These are phyloP conservation scores for Amanita molliuscula DNA, from an alignment of 768 basidiomycete species.

Conservation along the genomic window DNA sequence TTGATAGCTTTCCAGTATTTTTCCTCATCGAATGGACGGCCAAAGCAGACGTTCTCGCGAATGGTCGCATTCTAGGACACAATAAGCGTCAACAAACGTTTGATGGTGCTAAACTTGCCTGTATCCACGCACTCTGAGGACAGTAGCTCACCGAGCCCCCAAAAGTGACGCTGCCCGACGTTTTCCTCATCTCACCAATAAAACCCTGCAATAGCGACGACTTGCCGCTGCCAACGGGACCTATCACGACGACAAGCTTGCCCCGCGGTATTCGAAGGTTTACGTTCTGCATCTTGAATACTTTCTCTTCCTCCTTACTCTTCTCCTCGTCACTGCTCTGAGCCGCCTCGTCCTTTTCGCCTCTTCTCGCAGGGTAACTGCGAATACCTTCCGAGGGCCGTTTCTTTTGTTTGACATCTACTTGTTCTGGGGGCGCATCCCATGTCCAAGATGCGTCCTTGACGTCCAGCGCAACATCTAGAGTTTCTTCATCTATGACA, in stretches of 20 bases:
- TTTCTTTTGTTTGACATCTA: slow-evolving; percentile 20
- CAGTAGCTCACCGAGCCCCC: slow-evolving; percentile 77
- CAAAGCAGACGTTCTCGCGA: slow-evolving; percentile 85
- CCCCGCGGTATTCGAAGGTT: slow-evolving; percentile 64
- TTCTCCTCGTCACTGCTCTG: slow-evolving; percentile 11
- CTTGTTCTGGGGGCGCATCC: slow-evolving; percentile 59
- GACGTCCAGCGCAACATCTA: slow-evolving; percentile 59
- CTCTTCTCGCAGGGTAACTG: slow-evolving; percentile 20
- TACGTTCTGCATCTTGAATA: slow-evolving; percentile 59
- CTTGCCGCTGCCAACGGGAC: slow-evolving; percentile 68
- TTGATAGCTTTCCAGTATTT: slow-evolving; percentile 74
- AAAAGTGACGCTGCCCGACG: slow-evolving; percentile 55
- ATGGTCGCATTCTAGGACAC: slow-evolving; percentile 61
- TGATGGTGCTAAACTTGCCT: slow-evolving; percentile 26
- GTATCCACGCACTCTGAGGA: slow-evolving; percentile 87
- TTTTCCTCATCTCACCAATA: slow-evolving; percentile 77
- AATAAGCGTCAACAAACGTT: slow-evolving; percentile 2
- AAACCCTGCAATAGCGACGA: slow-evolving; percentile 63
- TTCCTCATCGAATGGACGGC: slow-evolving; percentile 69
- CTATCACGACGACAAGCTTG: slow-evolving; percentile 77
- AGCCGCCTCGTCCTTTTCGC: slow-evolving; percentile 7
- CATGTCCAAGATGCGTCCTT: slow-evolving; percentile 72
- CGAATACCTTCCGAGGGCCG: slow-evolving; percentile 11
- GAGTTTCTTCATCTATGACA: slow-evolving; percentile 32
- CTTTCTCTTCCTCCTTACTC: slow-evolving; percentile 23